phyloP scores from a whole-genome alignment of 164 flowering plant species.

The Dillenia suffruticosa region DNA sequence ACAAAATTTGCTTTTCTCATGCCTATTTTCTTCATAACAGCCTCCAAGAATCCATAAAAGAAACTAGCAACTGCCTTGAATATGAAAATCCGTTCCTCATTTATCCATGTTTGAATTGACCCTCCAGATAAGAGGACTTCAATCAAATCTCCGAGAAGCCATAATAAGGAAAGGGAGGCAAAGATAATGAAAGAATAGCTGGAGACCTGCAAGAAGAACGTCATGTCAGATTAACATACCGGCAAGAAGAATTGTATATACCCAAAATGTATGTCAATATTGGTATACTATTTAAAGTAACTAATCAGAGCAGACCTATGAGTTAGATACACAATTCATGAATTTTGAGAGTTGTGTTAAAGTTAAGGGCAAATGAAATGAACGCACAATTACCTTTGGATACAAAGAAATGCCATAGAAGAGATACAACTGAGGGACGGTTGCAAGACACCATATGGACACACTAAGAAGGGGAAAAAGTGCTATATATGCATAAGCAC shows the following conservation, averaged over 20 bases:
- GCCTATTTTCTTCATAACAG: conserved; percentile 16
- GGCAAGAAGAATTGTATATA: background rate
- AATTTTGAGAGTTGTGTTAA: too few species aligned
- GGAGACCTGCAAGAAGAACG: conserved; percentile 12
- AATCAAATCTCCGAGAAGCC: conserved; percentile 12
- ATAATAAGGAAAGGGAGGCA: conserved; percentile 11
- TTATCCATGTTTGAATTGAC: conserved; percentile 20
- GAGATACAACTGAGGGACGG: conserved; percentile 27
- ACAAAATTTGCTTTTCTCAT: conserved; percentile 10
- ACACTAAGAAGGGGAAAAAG: conserved; percentile 9
- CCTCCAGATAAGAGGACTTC: conserved; percentile 25
- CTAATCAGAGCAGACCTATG: too few species aligned
- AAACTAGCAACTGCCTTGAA: conserved; percentile 16
- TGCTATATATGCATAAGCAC: conserved; percentile 17
- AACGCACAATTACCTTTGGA: conserved; percentile 23
- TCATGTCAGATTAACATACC: too few species aligned
- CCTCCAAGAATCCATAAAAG: conserved; percentile 19
- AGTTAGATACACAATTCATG: too few species aligned
- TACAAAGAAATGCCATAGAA: conserved; percentile 20
- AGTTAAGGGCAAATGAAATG: background rate
- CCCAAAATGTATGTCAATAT: too few species aligned
- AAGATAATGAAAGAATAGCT: conserved; percentile 19
- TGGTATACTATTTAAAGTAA: too few species aligned
- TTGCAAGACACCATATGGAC: conserved; percentile 10
- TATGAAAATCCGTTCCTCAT: conserved; percentile 28